phyloP scores from a whole-genome alignment of 2,329 filamentous ascomycete genomes.

The Alternaria longipes region DNA sequence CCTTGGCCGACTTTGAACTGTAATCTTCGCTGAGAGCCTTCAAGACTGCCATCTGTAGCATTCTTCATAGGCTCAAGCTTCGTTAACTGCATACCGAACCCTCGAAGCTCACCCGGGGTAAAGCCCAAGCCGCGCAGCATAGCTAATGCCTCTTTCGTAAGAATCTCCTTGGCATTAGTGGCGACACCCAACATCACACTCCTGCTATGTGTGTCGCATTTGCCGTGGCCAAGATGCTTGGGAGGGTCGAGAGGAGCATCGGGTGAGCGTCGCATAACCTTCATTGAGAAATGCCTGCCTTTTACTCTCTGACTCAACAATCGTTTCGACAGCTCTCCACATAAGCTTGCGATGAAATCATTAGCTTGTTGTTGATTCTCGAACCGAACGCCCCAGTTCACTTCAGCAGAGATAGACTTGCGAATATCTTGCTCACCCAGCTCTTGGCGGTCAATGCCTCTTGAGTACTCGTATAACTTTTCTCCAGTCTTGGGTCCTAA shows the following conservation, averaged over 20 bases:
- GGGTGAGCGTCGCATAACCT: slow-evolving; percentile 87
- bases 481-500: slow-evolving; percentile 93
- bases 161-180: slow-evolving; percentile 75
- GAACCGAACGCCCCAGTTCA: slow-evolving; percentile 98
- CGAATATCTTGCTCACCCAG: slow-evolving; percentile 85
- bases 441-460: slow-evolving; percentile 85
- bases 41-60: slow-evolving; percentile 59
- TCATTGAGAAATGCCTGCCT: slow-evolving; percentile 88
- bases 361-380: slow-evolving; percentile 91
- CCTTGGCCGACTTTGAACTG: slow-evolving; percentile 70
- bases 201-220: slow-evolving; percentile 94
- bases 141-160: slow-evolving; percentile 84
- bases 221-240: slow-evolving; percentile 94
- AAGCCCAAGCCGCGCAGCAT: slow-evolving; percentile 84
- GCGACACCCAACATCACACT: slow-evolving; percentile 83
- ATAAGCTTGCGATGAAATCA: slow-evolving; percentile 86
- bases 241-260: slow-evolving; percentile 90
- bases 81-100: slow-evolving; percentile 91
- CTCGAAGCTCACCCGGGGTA: slow-evolving; percentile 90
- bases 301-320: slow-evolving; percentile 85
- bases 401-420: slow-evolving; percentile 95
- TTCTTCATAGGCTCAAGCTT: slow-evolving; percentile 83
- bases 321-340: slow-evolving; percentile 82
- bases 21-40: slow-evolving; percentile 82
- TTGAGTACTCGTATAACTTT: slow-evolving; percentile 87